Conservation (phyloP, 345 rosid species). For the Acer negundo region DNA sequence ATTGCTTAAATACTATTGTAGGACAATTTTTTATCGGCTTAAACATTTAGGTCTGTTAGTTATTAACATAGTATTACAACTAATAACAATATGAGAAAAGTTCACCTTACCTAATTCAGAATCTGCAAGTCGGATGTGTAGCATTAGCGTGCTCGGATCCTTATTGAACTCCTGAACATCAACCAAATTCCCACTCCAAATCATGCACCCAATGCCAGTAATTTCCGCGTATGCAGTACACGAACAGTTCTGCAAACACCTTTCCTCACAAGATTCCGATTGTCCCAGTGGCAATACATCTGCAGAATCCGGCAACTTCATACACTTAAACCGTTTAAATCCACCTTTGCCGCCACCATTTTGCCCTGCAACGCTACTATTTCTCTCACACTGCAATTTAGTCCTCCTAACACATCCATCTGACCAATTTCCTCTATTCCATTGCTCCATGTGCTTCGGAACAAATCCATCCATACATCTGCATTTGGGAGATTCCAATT, state of each 20-base stretch:
- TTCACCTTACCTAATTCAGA: constrained; percentile 55
- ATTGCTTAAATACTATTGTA: no score
- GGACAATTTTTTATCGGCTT: no score
- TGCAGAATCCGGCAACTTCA: constrained; percentile 47
- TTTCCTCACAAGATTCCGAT: background rate
- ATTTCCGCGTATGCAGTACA: constrained; percentile 56
- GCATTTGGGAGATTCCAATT: constrained; percentile 34
- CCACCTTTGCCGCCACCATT: constrained; percentile 26
- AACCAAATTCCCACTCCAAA: constrained; percentile 56
- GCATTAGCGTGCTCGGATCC: constrained; percentile 36
- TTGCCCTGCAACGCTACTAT: constrained; percentile 1
- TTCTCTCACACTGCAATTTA: constrained; percentile 32
- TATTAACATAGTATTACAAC: no score
- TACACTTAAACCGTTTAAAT: constrained; percentile 25
- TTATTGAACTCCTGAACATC: constrained; percentile 46
- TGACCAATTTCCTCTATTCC: constrained; percentile 37
- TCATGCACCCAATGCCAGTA: constrained; percentile 53
- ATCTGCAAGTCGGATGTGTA: constrained; percentile 52
- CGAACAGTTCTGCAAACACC: constrained; percentile 53
- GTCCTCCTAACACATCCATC: constrained; percentile 44
- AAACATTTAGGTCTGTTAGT: no score
- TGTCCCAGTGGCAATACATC: background rate
- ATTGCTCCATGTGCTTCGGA: constrained; percentile 30
- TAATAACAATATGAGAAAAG: background rate
- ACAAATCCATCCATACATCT: constrained; percentile 59